Percentiles rank a stretch among this genome's conserved stretches.
phyloP scores from a whole-genome alignment of 768 basidiomycete genomes.

The Exidia glandulosa region DNA sequence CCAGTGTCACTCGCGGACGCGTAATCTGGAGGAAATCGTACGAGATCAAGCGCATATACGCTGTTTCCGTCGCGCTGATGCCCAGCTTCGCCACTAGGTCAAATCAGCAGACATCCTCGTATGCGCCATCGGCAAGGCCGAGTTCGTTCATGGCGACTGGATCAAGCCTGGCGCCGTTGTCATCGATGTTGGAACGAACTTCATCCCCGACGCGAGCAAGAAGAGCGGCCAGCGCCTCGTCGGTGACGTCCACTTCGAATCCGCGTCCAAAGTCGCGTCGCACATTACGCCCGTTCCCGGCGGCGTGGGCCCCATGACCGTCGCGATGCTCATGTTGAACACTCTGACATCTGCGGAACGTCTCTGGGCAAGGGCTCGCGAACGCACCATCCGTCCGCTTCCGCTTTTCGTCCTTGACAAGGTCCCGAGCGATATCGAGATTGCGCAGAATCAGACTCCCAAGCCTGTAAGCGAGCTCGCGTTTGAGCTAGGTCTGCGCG shows the following conservation, averaged over 20 bases:
- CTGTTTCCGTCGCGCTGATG: slow-evolving; percentile 45
- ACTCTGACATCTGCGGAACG: slow-evolving; percentile 77
- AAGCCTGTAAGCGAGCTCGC: slow-evolving; percentile 81
- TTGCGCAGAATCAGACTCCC: slow-evolving; percentile 88
- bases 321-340: slow-evolving; percentile 95
- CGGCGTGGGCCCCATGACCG: slow-evolving; percentile 99
- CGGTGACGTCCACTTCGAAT: slow-evolving; percentile 83
- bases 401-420: slow-evolving; percentile 68
- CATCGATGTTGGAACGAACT: slow-evolving; percentile 98
- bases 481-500: slow-evolving; percentile 73
- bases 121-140: slow-evolving; percentile 91
- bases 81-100: slow-evolving; percentile 51
- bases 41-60: slow-evolving; percentile 16
- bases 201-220: slow-evolving; percentile 83
- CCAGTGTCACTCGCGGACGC: slow-evolving; percentile 90
- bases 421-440: slow-evolving; percentile 94
- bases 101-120: slow-evolving; percentile 84
- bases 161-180: slow-evolving; percentile 90
- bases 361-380: slow-evolving; percentile 57
- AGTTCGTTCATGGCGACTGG: slow-evolving; percentile 89
- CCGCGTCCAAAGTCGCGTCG: slow-evolving; percentile 69
- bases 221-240: slow-evolving; percentile 94
- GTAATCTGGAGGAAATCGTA: slow-evolving; percentile 70
- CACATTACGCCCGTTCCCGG: slow-evolving; percentile 97
- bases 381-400: slow-evolving; percentile 65